A percentile compares a stretch with the other conserved stretches of the same genome.
Conservation (phyloP, 2,329 filamentous ascomycete species). For the Rutstroemia sydowiana region DNA sequence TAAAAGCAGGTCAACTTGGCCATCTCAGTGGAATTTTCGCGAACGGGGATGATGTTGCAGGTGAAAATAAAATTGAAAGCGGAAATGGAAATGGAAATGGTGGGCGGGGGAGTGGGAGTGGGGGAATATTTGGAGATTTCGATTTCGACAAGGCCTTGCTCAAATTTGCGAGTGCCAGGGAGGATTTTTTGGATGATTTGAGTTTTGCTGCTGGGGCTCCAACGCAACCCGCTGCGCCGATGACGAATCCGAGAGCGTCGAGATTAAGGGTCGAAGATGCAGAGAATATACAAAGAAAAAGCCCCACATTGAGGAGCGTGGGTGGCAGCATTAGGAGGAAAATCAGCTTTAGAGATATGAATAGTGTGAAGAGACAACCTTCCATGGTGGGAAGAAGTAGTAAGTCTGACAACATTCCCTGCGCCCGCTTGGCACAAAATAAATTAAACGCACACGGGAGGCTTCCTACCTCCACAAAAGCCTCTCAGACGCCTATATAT, state of each 20-base stretch:
- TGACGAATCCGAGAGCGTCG: conserved; percentile 73
- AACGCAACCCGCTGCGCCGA: conserved; percentile 59
- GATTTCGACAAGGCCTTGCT: conserved; percentile 90
- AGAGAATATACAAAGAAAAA: conserved; percentile 36
- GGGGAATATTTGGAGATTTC: conserved; percentile 50
- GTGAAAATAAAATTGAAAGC: no score
- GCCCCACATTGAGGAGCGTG: conserved; percentile 39
- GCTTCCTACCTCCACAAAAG: background rate
- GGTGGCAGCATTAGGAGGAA: conserved; percentile 86
- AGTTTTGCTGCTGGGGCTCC: conserved; percentile 74
- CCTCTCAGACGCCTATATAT: background rate
- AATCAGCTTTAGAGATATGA: conserved; percentile 92
- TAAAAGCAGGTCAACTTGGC: conserved; percentile 36
- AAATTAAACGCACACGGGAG: no score
- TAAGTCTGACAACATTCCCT: conserved; percentile 38
- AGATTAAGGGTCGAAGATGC: conserved; percentile 72
- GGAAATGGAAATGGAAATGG: conserved; percentile 18
- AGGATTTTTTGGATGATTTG: conserved; percentile 87
- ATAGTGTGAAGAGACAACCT: conserved; percentile 82
- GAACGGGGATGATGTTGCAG: no score
- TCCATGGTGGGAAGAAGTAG: conserved; percentile 61
- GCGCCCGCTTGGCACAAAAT: no score
- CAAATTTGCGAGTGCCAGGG: conserved; percentile 93
- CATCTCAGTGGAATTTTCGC: no score
- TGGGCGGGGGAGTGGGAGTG: conserved; percentile 11